Conservation (phyloP, 148 eudicot genomes). For the Mesembryanthemum crystallinum region DNA sequence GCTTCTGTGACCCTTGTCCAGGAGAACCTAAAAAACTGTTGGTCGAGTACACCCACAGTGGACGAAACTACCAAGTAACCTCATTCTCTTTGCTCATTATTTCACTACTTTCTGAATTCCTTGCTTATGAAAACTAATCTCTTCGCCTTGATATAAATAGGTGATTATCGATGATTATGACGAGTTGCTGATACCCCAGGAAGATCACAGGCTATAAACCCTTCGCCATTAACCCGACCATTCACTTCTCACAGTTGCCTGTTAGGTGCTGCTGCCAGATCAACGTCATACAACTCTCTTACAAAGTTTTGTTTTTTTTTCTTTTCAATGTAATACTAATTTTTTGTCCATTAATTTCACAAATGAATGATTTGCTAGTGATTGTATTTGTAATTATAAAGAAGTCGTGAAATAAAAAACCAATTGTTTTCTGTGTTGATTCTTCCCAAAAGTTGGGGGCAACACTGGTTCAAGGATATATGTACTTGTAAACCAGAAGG, state of each 20-base stretch:
- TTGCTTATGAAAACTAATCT: not conserved
- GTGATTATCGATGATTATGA: conserved; percentile 65
- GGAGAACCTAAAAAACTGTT: conserved; percentile 71
- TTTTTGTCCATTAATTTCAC: not conserved
- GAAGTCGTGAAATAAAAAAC: not conserved
- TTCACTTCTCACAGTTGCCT: not conserved
- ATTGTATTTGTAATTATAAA: conserved; percentile 28
- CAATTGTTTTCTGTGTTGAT: not conserved
- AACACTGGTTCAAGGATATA: not conserved
- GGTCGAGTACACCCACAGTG: conserved; percentile 60
- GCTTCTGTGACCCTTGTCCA: conserved; percentile 95
- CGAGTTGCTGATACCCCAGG: conserved; percentile 63
- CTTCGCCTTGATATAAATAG: conserved; percentile 26
- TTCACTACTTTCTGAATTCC: not conserved
- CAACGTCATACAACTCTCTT: conserved; percentile 5
- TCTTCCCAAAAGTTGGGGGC: not conserved
- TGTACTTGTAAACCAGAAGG: not conserved
- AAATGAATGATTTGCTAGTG: conserved; percentile 8
- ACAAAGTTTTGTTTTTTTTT: not conserved
- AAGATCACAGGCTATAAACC: conserved; percentile 42
- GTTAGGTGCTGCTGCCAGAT: not conserved
- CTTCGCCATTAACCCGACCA: not conserved
- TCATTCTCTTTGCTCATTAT: not conserved
- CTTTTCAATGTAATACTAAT: not conserved
- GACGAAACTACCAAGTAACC: conserved; percentile 53